Evolutionary conservation across 352 stramenopile species (phyloP), one percentile per base, ranked within the genome.

Genomic region (Phytophthora ramorum): DNA sequence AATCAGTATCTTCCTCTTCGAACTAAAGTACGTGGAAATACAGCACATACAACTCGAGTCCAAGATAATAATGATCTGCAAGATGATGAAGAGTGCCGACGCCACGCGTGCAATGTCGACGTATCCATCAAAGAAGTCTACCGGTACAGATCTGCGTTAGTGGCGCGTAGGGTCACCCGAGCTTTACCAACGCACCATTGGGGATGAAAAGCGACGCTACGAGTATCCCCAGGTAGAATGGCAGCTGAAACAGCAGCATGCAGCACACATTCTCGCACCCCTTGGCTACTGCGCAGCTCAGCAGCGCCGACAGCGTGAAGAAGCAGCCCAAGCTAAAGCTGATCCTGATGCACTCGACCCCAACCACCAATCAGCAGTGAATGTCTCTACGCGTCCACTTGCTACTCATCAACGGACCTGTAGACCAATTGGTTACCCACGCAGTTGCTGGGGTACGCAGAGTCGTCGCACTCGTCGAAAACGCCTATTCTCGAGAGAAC

Each of bases 1-100:
- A 9, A 37, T n/a, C 28, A 49, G 19, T 20, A 63, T 14, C 12
- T 13, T 38, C 35, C 14, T 46, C n/a, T 4, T 14, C 16, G n/a
- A 13, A 46, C 14, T 17, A 19, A 43, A 43, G 4, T 46, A 46
- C 16, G 37, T 43, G n/a, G 7, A 46, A 46, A 20, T 46, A 38
- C 34, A 38, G 16, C 1, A 22, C 75, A 30, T 72, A 92, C 85
- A 92, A 3, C 73, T 78, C 24, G 75, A 91, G 65, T 93, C 85
- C 50, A 93, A 61, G 63, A 93, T 90, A 67, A 93, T 93, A 68
- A 92, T 60, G 61, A 93, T 89, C 71, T 93, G 85, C 26, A 93
- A 54, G 40, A 92, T 78, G 48, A 92, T 83, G 56, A 93, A 93
- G 10, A 78, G 61, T 1, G 78, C 76, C 34, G 83, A 92, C 7